A percentile compares a stretch with the other conserved stretches of the same genome.
Evolutionary conservation across 2,329 filamentous ascomycete species (phyloP).

Genomic region (Venturia effusa): DNA sequence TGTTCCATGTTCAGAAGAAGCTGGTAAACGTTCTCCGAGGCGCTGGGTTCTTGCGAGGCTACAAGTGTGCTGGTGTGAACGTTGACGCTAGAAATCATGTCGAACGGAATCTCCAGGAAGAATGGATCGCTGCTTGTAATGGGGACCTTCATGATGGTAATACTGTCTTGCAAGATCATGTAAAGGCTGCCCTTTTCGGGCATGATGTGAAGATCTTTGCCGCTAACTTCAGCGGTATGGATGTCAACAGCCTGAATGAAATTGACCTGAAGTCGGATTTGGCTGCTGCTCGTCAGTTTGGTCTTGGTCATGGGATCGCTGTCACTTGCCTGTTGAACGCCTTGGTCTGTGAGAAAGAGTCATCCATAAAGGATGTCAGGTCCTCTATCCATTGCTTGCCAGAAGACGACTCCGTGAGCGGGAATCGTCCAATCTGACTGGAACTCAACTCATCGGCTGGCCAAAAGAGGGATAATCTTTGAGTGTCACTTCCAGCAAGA

Average conservation of each 20-base stretch:
- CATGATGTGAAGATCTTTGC: neutral
- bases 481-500: neutral
- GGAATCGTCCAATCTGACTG: neutral
- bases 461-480: slow-evolving; percentile 5
- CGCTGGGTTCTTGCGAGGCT: neutral
- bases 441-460: neutral
- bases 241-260: neutral
- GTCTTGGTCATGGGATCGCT: neutral
- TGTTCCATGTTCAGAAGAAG: slow-evolving; percentile 2
- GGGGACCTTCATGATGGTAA: neutral
- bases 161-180: neutral
- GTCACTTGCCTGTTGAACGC: neutral
- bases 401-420: neutral
- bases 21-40: neutral
- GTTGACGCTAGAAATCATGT: neutral
- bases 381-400: slow-evolving; percentile 5
- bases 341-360: neutral
- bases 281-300: neutral
- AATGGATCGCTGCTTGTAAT: neutral
- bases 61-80: neutral
- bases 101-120: neutral
- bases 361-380: neutral
- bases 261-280: neutral
- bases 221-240: neutral
- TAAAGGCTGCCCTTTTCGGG: neutral